These are phyloP conservation scores for Saturnispora silvae DNA, from an alignment of 805 yeast species.

Conservation along the genomic window DNA sequence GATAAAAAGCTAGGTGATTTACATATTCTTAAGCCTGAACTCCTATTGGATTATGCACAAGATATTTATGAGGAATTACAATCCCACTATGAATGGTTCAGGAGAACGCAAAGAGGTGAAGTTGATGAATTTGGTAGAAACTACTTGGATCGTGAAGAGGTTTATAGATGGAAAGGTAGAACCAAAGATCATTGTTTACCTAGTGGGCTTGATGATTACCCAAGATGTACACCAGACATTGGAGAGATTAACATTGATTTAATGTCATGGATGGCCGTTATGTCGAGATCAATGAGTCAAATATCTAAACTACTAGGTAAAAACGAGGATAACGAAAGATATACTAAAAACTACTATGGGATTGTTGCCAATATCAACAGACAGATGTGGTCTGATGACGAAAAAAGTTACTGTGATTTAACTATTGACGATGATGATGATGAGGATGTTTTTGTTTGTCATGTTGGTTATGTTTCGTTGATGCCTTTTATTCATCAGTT, in stretches of 20 bases:
- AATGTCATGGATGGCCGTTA: slow-evolving; percentile 86
- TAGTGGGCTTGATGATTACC: slow-evolving; percentile 92
- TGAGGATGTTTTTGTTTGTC: slow-evolving; percentile 61
- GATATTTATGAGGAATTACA: slow-evolving; percentile 67
- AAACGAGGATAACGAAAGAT: slow-evolving; percentile 47
- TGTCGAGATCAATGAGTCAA: slow-evolving; percentile 72
- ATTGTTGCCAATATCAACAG: slow-evolving; percentile 56
- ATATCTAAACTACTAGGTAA: slow-evolving; percentile 57
- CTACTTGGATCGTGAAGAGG: slow-evolving; percentile 43
- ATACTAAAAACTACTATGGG: slow-evolving; percentile 40
- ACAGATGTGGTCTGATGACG: slow-evolving; percentile 69
- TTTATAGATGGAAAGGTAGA: slow-evolving; percentile 90
- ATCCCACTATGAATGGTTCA: slow-evolving; percentile 76
- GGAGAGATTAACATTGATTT: slow-evolving; percentile 89
- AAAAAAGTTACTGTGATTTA: slow-evolving; percentile 70
- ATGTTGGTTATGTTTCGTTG: slow-evolving; percentile 76
- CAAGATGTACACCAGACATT: slow-evolving; percentile 75
- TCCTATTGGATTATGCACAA: slow-evolving; percentile 46
- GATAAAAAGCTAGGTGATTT: slow-evolving; percentile 35
- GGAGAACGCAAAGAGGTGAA: slow-evolving; percentile 69
- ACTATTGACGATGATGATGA: slow-evolving; percentile 70
- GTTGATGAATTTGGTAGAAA: slow-evolving; percentile 59
- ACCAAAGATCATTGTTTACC: slow-evolving; percentile 79
- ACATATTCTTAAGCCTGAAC: slow-evolving; percentile 47
- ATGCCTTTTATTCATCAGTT: slow-evolving; percentile 76